Evolutionary conservation across 768 basidiomycete species (phyloP).

Genomic region (Termitomyces sp.): DNA sequence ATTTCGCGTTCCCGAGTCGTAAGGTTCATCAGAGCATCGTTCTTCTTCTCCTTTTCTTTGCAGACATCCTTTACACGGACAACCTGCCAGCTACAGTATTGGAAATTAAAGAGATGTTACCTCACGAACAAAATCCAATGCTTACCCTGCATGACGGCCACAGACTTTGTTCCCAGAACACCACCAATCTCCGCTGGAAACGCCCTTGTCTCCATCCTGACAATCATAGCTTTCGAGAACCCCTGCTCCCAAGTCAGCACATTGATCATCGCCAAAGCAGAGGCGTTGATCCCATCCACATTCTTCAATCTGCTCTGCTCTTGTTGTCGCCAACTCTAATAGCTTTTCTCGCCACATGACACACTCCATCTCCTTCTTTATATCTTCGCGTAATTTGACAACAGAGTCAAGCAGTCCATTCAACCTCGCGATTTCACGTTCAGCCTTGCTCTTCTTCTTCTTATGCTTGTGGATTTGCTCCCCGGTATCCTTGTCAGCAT

Average conservation of each 20-base stretch:
- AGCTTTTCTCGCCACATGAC: slow-evolving; percentile 67
- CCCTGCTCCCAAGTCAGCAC: slow-evolving; percentile 58
- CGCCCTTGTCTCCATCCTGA: slow-evolving; percentile 31
- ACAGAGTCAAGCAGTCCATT: slow-evolving; percentile 50
- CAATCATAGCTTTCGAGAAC: slow-evolving; percentile 68
- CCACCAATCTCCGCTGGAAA: slow-evolving; percentile 61
- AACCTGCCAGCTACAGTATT: slow-evolving; percentile 86
- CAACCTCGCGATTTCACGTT: slow-evolving; percentile 53
- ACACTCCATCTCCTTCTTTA: slow-evolving; percentile 66
- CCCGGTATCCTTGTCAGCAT: slow-evolving; percentile 21
- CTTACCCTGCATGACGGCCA: slow-evolving; percentile 73
- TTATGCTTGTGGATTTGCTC: slow-evolving; percentile 14
- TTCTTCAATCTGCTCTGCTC: slow-evolving; percentile 57
- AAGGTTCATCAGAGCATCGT: slow-evolving; percentile 58
- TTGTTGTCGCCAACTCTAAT: slow-evolving; percentile 59
- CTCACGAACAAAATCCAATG: not conserved
- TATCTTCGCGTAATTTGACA: slow-evolving; percentile 53
- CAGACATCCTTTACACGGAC: slow-evolving; percentile 67
- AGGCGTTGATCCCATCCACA: slow-evolving; percentile 91
- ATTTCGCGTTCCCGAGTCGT: slow-evolving; percentile 76
- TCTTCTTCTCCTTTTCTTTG: slow-evolving; percentile 73
- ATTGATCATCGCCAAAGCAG: slow-evolving; percentile 79
- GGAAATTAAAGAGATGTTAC: not conserved
- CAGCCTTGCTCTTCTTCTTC: slow-evolving; percentile 39
- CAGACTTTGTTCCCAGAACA: slow-evolving; percentile 72